These are phyloP conservation scores for Cicer judaicum DNA, from an alignment of 306 rosid genomes.

Conservation along the genomic window DNA sequence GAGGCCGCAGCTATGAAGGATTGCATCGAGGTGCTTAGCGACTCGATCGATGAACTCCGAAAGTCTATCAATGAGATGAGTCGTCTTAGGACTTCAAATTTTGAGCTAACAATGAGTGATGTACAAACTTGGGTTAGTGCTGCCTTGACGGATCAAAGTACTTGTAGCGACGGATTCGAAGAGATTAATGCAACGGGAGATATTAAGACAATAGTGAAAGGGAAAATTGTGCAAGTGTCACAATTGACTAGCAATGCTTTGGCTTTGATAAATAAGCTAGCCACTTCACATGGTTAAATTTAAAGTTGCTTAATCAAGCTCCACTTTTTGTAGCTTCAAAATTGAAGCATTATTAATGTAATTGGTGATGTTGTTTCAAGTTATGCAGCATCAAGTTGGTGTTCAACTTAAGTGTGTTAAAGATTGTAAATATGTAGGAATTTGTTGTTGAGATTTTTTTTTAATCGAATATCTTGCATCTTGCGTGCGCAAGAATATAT, in stretches of 20 bases:
- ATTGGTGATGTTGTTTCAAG: not conserved
- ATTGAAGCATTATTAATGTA: not conserved
- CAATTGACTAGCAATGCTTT: conserved; percentile 79
- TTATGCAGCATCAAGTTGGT: not conserved
- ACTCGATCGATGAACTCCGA: conserved; percentile 60
- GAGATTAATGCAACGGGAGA: conserved; percentile 35
- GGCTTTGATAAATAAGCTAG: conserved; percentile 73
- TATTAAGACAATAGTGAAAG: conserved; percentile 52
- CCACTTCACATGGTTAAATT: conserved; percentile 30
- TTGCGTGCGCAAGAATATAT: too few relatives aligned
- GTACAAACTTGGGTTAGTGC: conserved; percentile 83
- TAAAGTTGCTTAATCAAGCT: not conserved
- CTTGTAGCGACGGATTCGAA: conserved; percentile 71
- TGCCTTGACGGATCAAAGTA: conserved; percentile 72
- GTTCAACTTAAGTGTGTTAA: not conserved
- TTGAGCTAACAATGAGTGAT: conserved; percentile 54
- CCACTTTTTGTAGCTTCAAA: not conserved
- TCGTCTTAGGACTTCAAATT: conserved; percentile 36
- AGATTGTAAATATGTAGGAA: not conserved
- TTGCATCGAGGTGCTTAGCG: conserved; percentile 69
- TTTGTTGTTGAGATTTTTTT: not conserved
- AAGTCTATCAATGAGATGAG: conserved; percentile 65
- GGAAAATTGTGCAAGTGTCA: conserved; percentile 47
- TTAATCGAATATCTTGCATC: too few relatives aligned
- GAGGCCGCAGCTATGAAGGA: conserved; percentile 68